Evolutionary conservation across 257 asterid genomes (phyloP).

Genomic region (Jacaranda copaia): DNA sequence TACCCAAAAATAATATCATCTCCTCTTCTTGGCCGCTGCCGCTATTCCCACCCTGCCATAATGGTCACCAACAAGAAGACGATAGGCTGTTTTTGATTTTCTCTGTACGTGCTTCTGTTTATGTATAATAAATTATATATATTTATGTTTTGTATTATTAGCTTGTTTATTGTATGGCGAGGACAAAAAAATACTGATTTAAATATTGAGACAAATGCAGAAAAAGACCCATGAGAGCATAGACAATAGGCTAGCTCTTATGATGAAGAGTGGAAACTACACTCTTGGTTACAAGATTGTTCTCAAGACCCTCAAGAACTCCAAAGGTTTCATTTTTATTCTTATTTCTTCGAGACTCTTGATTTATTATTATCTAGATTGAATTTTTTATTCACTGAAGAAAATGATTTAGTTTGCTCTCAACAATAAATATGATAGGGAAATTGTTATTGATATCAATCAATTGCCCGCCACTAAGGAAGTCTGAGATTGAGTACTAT

Average conservation of each 20-base stretch:
- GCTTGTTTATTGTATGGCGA: background rate
- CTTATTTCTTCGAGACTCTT: background rate
- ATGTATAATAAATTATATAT: background rate
- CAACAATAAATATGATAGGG: conserved; percentile 42
- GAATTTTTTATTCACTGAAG: background rate
- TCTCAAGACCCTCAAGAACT: conserved; percentile 74
- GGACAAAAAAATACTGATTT: background rate
- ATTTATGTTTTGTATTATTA: background rate
- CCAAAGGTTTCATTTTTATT: conserved; percentile 56
- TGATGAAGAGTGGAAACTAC: conserved; percentile 88
- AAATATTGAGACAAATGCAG: conserved; percentile 44
- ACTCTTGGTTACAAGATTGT: conserved; percentile 91
- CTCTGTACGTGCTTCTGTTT: background rate
- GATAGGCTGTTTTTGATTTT: conserved; percentile 28
- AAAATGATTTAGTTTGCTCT: background rate
- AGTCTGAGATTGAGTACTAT: conserved; percentile 87
- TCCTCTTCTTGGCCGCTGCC: conserved; percentile 19
- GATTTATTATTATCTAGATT: background rate
- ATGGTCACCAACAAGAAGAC: conserved; percentile 67
- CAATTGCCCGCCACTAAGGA: conserved; percentile 88
- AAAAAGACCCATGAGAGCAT: conserved; percentile 90
- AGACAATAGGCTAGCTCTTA: conserved; percentile 77
- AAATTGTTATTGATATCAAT: conserved; percentile 81
- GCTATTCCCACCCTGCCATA: conserved; percentile 27
- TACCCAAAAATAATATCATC: background rate